Conservation (phyloP, 2,329 filamentous ascomycete genomes). For the Hysterium pulicare region DNA sequence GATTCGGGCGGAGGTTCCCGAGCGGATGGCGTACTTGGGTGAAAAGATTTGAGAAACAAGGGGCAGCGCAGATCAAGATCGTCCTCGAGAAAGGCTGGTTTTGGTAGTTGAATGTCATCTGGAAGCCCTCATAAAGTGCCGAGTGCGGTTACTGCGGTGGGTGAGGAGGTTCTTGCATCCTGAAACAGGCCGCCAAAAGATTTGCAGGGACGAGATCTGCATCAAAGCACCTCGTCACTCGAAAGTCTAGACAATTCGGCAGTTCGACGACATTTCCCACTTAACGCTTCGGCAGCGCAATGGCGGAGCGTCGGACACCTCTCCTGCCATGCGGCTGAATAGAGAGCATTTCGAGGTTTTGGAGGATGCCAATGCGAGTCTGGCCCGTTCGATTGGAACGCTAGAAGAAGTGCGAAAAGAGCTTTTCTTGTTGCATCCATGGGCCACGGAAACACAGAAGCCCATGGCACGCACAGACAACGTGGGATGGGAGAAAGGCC, state of each 20-base stretch:
- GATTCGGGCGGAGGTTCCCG: slow-evolving; percentile 3
- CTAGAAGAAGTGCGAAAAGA: slow-evolving; percentile 1
- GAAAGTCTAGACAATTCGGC: slow-evolving; percentile 1
- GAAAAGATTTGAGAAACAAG: neutral
- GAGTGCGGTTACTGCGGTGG: neutral
- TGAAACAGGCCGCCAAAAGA: neutral
- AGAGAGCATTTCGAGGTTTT: neutral
- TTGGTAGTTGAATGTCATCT: neutral
- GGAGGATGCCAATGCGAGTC: neutral
- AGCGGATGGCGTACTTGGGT: neutral
- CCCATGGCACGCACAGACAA: neutral
- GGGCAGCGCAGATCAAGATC: slow-evolving; percentile 4
- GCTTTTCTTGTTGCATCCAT: neutral
- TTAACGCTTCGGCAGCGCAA: neutral
- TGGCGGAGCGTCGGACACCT: neutral
- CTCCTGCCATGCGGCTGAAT: neutral
- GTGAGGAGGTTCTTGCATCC: too few relatives aligned
- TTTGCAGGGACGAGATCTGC: neutral
- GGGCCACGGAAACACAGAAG: neutral
- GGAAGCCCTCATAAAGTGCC: neutral
- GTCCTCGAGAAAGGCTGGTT: neutral
- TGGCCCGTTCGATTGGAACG: slow-evolving; percentile 3
- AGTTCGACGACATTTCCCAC: neutral
- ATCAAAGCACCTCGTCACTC: neutral
- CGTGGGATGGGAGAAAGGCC: neutral